Conservation (phyloP, 225 moss, liverwort and hornwort genomes). For the Physcomitrium patens region DNA sequence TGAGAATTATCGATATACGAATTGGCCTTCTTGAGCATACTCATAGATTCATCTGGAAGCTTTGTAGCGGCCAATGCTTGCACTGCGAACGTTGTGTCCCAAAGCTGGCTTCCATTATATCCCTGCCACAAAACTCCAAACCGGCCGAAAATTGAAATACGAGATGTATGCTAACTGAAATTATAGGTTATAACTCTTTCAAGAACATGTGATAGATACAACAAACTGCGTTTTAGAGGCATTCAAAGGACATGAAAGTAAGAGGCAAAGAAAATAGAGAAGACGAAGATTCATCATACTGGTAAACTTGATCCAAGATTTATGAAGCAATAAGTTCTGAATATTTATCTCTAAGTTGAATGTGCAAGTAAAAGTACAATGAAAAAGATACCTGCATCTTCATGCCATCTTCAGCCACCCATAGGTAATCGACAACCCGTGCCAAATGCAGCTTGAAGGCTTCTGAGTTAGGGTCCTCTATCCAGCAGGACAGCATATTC, state of each 20-base stretch:
- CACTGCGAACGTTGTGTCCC: slow-evolving; percentile 90
- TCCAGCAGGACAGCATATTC: slow-evolving; percentile 90
- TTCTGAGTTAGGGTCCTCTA: slow-evolving; percentile 90
- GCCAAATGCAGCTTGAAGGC: slow-evolving; percentile 85
- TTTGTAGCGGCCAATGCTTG: slow-evolving; percentile 80
- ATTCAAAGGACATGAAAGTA: slow-evolving; percentile 19
- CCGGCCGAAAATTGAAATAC: slow-evolving; percentile 24
- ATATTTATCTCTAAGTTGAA: neutral
- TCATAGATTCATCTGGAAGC: slow-evolving; percentile 64
- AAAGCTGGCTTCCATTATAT: slow-evolving; percentile 92
- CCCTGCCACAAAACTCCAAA: slow-evolving; percentile 59
- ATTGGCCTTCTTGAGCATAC: slow-evolving; percentile 81
- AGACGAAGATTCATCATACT: slow-evolving; percentile 11
- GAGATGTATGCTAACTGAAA: slow-evolving; percentile 7
- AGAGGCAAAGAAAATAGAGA: neutral
- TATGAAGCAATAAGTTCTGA: slow-evolving; percentile 15
- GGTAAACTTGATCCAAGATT: neutral
- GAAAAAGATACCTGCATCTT: slow-evolving; percentile 84
- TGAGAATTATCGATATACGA: slow-evolving; percentile 63
- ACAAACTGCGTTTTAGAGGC: neutral
- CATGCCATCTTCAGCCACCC: slow-evolving; percentile 99
- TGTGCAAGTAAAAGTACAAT: slow-evolving; percentile 1
- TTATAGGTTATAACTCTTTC: neutral
- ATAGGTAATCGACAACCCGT: slow-evolving; percentile 84
- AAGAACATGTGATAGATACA: neutral